Evolutionary conservation across 1,284 basidiomycete genomes (phyloP).

Genomic region (Hymenochaete sp.): DNA sequence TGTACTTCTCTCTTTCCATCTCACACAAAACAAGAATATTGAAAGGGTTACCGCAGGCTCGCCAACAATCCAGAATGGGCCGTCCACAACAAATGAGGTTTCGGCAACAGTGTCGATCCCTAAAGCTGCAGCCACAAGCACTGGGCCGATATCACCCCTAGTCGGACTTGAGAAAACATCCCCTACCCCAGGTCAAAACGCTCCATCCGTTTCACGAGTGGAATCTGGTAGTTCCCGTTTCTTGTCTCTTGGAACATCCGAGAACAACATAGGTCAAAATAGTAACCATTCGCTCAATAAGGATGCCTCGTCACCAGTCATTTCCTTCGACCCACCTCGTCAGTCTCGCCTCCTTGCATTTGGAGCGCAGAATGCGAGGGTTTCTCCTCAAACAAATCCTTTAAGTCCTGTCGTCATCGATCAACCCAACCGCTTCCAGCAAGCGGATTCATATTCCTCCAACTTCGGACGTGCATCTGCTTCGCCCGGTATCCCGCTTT

Average conservation of each 20-base stretch:
- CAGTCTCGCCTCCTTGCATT: constrained; percentile 68
- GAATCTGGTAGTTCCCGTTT: constrained; percentile 24
- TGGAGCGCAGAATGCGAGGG: constrained; percentile 30
- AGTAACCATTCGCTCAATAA: constrained; percentile 1
- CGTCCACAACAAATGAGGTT: too few species aligned
- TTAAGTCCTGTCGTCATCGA: constrained; percentile 7
- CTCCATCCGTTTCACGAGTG: too few species aligned
- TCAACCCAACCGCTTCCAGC: constrained; percentile 12
- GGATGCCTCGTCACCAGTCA: constrained; percentile 19
- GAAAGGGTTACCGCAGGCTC: too few species aligned
- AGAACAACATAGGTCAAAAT: constrained; percentile 22
- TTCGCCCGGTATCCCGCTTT: constrained; percentile 11
- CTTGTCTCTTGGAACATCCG: constrained; percentile 19
- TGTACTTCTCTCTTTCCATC: neutral
- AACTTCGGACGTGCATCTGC: constrained; percentile 10
- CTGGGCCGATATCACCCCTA: too few species aligned
- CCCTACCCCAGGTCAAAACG: too few species aligned
- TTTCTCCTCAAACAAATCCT: constrained; percentile 8
- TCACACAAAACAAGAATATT: neutral
- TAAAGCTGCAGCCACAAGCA: too few species aligned
- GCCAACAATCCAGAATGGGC: too few species aligned
- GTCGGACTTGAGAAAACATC: too few species aligned
- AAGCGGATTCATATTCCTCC: constrained; percentile 11
- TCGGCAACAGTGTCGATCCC: too few species aligned
- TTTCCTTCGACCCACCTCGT: constrained; percentile 51